These are phyloP conservation scores for Scleromitrula shiraiana DNA, from an alignment of 2,329 filamentous ascomycete genomes.

Conservation along the genomic window DNA sequence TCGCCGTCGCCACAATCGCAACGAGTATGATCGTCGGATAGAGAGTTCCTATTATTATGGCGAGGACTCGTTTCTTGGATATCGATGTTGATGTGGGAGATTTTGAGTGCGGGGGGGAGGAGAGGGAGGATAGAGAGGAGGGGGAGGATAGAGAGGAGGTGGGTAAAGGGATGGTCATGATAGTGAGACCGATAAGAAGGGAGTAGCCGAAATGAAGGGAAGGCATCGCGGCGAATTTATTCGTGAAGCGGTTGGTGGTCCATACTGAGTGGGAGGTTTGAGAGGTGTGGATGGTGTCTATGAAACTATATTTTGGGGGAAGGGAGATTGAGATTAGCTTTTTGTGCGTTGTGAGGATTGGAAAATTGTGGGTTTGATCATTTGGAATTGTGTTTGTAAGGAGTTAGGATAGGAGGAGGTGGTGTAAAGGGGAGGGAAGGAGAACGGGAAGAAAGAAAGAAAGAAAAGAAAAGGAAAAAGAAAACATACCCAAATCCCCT, in stretches of 20 bases:
- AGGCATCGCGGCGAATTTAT: slow-evolving; percentile 72
- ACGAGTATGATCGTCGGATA: slow-evolving; percentile 57
- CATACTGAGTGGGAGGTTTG: slow-evolving; percentile 59
- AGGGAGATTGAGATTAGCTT: too few relatives aligned
- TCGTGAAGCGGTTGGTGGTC: slow-evolving; percentile 67
- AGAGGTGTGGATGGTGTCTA: slow-evolving; percentile 49
- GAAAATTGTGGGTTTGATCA: too few relatives aligned
- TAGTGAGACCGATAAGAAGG: slow-evolving; percentile 62
- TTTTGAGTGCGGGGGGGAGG: slow-evolving; percentile 17
- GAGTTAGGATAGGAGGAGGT: too few relatives aligned
- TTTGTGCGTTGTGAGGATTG: too few relatives aligned
- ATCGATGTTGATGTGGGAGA: slow-evolving; percentile 34
- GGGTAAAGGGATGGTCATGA: slow-evolving; percentile 56
- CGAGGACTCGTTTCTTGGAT: slow-evolving; percentile 43
- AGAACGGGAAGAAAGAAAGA: too few relatives aligned
- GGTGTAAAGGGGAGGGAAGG: too few relatives aligned
- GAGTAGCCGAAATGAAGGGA: slow-evolving; percentile 70
- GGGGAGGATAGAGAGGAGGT: slow-evolving; percentile 35
- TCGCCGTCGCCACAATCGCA: slow-evolving; percentile 54
- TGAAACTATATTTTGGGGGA: too few relatives aligned
- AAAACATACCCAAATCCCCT: slow-evolving; percentile 40
- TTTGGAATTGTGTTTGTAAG: too few relatives aligned
- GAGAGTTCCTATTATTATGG: slow-evolving; percentile 44
- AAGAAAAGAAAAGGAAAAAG: background rate
- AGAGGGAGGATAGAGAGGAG: slow-evolving; percentile 28